Evolutionary conservation across 169 alveolate genomes (phyloP), one percentile per base, ranked within the genome.

Genomic region (Cryptosporidium meleagridis): DNA sequence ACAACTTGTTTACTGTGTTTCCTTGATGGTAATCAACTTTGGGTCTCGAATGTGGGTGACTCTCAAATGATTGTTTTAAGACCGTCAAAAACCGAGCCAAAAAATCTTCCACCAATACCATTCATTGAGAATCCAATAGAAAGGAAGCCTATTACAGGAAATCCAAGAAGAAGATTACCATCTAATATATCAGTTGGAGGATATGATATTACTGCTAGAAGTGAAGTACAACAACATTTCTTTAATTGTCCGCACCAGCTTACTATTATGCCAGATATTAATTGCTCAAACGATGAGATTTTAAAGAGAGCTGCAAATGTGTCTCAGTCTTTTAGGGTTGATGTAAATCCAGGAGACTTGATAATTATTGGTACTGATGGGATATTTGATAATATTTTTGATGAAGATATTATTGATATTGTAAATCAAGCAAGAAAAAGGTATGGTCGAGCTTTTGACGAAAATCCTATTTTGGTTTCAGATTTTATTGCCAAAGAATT

Each of bases 351-450:
- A 8, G 96, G 96, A 8, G 97, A 95, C 73, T 45, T 95, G 21
- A 68, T 95, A 18, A 89, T 95, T 2, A 85, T 92, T 8, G 97
- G 95, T 12, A 91, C 95, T n/a, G 97, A 95, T 73, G 97, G 97
- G 12, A 85, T 95, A 1, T 95, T 93, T 69, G 97, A 95, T 59
- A 95, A 95, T 73, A 70, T 95, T 18, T 94, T 94, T 58, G 93
- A 93, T 48, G 95, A 93, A 18, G 97, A 95, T 65, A 93, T 95
- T 10, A 70, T 94, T 31, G 93, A 85, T 14, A 85, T 93, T 51
- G 92, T 93, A 16, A 94, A 94, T 73, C 45, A 75, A 18, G 84
- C 86, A 39, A 39, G 29, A 62, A 70, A 39, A 10, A 61, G 61
- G 91, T 61, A 48, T n/a, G 53, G 61, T n/a, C 67, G 45, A 33